A percentile compares a stretch with the other conserved stretches of the same genome.
Evolutionary conservation across 257 asterid species (phyloP).

Genomic region (Agastache rugosa): DNA sequence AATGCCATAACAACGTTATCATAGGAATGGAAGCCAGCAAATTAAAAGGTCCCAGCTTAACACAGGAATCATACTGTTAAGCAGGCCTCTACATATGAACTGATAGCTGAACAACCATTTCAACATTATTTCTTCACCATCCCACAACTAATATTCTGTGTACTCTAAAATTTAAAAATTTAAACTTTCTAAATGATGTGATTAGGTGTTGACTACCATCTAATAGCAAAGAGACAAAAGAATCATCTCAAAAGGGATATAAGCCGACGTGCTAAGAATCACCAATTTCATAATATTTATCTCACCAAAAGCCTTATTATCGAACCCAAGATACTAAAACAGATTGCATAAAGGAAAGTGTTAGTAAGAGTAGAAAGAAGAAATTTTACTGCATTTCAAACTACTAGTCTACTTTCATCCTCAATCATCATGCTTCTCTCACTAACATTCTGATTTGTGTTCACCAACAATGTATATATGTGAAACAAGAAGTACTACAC

Average conservation of each 20-base stretch:
- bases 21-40: conserved; percentile 18
- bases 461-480: not conserved
- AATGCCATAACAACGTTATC: not conserved
- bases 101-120: conserved; percentile 51
- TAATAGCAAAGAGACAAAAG: conserved; percentile 33
- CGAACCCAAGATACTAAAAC: conserved; percentile 15
- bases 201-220: conserved; percentile 37
- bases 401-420: not conserved
- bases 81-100: conserved; percentile 34
- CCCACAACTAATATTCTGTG: conserved; percentile 49
- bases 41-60: conserved; percentile 3
- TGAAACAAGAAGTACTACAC: not conserved
- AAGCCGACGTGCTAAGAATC: conserved; percentile 22
- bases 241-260: conserved; percentile 15
- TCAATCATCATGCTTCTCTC: conserved; percentile 23
- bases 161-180: not conserved
- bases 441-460: conserved; percentile 10
- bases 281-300: conserved; percentile 3
- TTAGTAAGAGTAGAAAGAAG: conserved; percentile 15
- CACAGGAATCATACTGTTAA: conserved; percentile 24
- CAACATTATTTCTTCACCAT: conserved; percentile 38
- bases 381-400: not conserved
- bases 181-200: conserved; percentile 26
- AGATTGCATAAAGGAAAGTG: not conserved
- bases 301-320: conserved; percentile 18